A percentile compares a stretch with the other conserved stretches of the same genome.
These are phyloP conservation scores for Boletus rufocinnamomeus DNA, from an alignment of 768 basidiomycete species.

Conservation along the genomic window DNA sequence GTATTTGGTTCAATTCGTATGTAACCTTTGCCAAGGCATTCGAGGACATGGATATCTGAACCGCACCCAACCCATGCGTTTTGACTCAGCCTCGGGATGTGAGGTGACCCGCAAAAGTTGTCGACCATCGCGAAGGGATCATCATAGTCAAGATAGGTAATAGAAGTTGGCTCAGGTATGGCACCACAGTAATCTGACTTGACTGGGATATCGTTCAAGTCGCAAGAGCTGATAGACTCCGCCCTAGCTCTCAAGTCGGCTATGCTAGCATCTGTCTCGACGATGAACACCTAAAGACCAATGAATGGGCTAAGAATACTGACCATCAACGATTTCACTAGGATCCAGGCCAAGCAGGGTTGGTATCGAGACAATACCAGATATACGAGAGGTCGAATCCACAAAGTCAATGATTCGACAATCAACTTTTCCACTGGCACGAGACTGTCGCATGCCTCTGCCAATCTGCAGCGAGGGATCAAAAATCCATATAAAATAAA, in stretches of 20 bases:
- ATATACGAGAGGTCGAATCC: constrained; percentile 66
- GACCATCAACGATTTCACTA: constrained; percentile 61
- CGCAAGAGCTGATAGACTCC: constrained; percentile 17
- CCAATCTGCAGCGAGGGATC: constrained; percentile 68
- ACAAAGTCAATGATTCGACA: constrained; percentile 93
- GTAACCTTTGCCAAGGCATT: constrained; percentile 69
- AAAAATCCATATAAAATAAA: not conserved
- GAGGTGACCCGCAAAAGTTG: constrained; percentile 52
- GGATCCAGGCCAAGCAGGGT: constrained; percentile 86
- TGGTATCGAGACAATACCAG: constrained; percentile 75
- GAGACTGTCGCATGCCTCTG: constrained; percentile 86
- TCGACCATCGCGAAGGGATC: constrained; percentile 66
- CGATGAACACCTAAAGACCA: not conserved
- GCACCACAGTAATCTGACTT: constrained; percentile 29
- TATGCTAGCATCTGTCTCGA: constrained; percentile 49
- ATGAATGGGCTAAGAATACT: constrained; percentile 7
- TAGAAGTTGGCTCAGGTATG: constrained; percentile 56
- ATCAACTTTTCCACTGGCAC: constrained; percentile 74
- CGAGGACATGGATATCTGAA: constrained; percentile 66
- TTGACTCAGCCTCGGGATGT: constrained; percentile 53
- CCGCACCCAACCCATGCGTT: constrained; percentile 85
- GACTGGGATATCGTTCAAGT: constrained; percentile 3
- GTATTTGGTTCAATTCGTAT: constrained; percentile 57
- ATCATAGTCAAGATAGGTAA: constrained; percentile 77
- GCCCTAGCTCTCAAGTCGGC: constrained; percentile 49